Conservation (phyloP, 345 rosid species). For the Eucalyptus fibrosa region DNA sequence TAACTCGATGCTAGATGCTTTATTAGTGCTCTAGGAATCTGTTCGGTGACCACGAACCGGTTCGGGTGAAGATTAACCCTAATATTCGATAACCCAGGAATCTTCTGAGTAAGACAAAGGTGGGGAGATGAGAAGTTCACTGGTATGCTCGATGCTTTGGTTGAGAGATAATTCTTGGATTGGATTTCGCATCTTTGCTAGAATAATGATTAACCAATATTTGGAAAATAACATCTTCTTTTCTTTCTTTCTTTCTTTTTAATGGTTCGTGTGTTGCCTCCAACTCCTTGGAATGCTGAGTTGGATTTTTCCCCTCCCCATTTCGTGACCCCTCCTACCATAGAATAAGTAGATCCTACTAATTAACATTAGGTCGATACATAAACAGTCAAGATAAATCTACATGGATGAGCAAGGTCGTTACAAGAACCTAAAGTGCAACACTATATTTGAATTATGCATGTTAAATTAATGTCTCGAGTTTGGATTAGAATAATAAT, state of each 20-base stretch:
- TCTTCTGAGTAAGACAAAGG: neutral
- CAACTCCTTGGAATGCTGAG: neutral
- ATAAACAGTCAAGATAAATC: neutral
- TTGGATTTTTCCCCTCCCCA: neutral
- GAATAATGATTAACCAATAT: neutral
- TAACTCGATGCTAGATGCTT: neutral
- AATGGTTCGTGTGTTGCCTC: neutral
- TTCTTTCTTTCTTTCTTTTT: neutral
- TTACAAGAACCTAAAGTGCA: neutral
- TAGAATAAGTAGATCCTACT: neutral
- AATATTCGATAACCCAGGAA: neutral
- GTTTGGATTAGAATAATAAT: no score
- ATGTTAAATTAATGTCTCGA: no score
- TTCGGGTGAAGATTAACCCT: neutral
- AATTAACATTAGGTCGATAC: neutral
- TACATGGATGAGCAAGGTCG: rapidly evolving
- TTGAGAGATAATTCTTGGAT: neutral
- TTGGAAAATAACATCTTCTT: neutral
- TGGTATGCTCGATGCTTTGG: neutral
- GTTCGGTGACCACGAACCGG: neutral
- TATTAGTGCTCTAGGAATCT: neutral
- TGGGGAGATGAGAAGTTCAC: neutral
- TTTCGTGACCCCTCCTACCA: neutral
- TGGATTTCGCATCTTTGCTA: neutral
- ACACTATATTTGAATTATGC: neutral